A percentile compares a stretch with the other conserved stretches of the same genome.
phyloP scores from a whole-genome alignment of 257 asterid species.

The Sherardia arvensis region DNA sequence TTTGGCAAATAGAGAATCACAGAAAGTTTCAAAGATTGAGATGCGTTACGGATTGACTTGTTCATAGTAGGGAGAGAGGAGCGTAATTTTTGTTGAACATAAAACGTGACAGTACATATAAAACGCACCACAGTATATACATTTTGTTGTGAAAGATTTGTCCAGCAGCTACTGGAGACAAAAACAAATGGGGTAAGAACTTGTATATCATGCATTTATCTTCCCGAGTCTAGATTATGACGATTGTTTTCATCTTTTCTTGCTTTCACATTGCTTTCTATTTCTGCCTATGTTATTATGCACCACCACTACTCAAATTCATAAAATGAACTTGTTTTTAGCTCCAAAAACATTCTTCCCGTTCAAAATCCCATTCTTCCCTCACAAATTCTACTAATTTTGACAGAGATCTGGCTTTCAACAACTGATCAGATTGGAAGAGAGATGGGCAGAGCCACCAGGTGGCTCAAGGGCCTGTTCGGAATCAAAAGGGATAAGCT shows the following conservation, averaged over 20 bases:
- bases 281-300: too few relatives aligned
- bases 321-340: too few relatives aligned
- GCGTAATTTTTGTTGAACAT: not conserved
- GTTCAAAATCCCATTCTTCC: not conserved
- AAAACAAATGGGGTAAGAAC: not conserved
- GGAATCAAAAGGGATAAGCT: slow-evolving; percentile 29
- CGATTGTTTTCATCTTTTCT: not conserved
- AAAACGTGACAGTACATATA: not conserved
- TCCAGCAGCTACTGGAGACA: not conserved
- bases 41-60: not conserved
- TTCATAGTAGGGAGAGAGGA: not conserved
- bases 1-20: not conserved
- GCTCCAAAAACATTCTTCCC: not conserved
- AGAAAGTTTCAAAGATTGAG: not conserved
- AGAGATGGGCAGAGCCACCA: slow-evolving; percentile 45
- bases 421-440: not conserved
- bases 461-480: slow-evolving; percentile 50
- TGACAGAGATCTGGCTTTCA: not conserved
- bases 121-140: not conserved
- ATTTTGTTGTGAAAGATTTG: not conserved
- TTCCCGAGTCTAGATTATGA: too few relatives aligned
- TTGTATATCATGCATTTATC: too few relatives aligned
- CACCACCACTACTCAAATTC: too few relatives aligned
- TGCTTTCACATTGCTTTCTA: not conserved
- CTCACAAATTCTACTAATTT: not conserved